phyloP scores from a whole-genome alignment of 371 early-diverging fungal genomes.

The Mucor racemosus region DNA sequence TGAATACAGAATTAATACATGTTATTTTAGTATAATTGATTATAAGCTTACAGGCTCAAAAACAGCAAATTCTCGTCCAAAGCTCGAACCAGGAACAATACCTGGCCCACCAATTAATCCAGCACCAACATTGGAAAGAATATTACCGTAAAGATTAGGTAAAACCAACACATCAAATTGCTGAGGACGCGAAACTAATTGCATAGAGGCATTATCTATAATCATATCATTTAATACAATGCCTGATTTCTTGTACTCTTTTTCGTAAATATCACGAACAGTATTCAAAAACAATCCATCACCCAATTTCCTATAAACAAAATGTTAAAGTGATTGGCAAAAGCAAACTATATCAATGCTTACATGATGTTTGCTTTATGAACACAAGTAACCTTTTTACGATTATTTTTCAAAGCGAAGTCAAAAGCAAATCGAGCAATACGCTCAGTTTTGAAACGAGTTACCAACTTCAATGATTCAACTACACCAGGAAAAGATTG shows the following conservation, averaged over 20 bases:
- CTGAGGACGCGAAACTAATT: constrained; percentile 93
- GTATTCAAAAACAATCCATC: constrained; percentile 97
- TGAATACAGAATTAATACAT: neutral
- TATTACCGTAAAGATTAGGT: constrained; percentile 98
- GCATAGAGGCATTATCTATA: constrained; percentile 98
- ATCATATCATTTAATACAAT: constrained; percentile 97
- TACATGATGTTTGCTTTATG: constrained; percentile 99
- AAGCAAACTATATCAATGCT: too few relatives aligned
- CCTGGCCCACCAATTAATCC: constrained; percentile 88
- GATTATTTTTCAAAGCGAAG: constrained; percentile 92
- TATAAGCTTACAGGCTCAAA: constrained; percentile 78
- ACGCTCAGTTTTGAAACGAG: constrained; percentile 93
- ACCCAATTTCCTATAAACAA: constrained; percentile 89
- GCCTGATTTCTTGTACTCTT: constrained; percentile 86
- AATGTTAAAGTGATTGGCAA: too few relatives aligned
- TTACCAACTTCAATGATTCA: constrained; percentile 96
- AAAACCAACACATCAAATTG: constrained; percentile 98
- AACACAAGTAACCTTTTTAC: constrained; percentile 96
- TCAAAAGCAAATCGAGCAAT: constrained; percentile 98
- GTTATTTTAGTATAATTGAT: neutral
- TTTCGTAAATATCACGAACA: constrained; percentile 88
- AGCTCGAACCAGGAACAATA: constrained; percentile 92
- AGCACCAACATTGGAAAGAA: constrained; percentile 84
- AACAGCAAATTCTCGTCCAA: constrained; percentile 93
- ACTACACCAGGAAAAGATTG: constrained; percentile 97